These are phyloP conservation scores for Galeopsis tetrahit DNA, from an alignment of 257 asterid species.

Conservation along the genomic window DNA sequence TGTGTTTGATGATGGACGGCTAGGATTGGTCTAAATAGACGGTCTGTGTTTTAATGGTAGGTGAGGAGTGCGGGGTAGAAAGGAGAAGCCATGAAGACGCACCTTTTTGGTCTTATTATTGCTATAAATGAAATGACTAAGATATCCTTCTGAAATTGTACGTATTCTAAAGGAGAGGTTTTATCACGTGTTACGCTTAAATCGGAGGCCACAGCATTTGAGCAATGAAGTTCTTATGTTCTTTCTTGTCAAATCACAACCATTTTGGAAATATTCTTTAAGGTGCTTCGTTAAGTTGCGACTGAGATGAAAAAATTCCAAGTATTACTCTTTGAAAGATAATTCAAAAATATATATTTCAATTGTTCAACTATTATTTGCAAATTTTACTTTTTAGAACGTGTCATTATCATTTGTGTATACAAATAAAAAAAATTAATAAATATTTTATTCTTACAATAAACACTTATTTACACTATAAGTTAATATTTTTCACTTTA, in stretches of 20 bases:
- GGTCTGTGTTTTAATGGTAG: constrained; percentile 40
- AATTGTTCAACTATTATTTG: too few species aligned
- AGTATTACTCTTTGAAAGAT: too few species aligned
- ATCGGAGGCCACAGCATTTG: neutral
- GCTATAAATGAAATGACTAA: constrained; percentile 8
- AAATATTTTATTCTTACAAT: too few species aligned
- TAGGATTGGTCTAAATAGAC: constrained; percentile 39
- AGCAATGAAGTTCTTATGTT: neutral
- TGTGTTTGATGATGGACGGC: constrained; percentile 31
- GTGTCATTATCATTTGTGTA: too few species aligned
- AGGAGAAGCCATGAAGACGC: constrained; percentile 40
- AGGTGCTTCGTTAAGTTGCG: too few species aligned
- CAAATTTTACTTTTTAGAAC: too few species aligned
- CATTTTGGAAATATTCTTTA: too few species aligned
- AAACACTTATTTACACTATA: too few species aligned
- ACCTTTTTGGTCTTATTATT: constrained; percentile 34
- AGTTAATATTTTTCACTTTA: too few species aligned
- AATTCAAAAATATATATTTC: too few species aligned
- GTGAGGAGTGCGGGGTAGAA: constrained; percentile 31
- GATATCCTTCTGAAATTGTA: constrained; percentile 15
- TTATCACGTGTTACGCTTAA: neutral
- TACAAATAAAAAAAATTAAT: too few species aligned
- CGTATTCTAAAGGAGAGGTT: neutral
- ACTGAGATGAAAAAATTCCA: too few species aligned
- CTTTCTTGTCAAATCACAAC: neutral